Conservation (phyloP, 352 stramenopile species). For the Pythium myriotylum region DNA sequence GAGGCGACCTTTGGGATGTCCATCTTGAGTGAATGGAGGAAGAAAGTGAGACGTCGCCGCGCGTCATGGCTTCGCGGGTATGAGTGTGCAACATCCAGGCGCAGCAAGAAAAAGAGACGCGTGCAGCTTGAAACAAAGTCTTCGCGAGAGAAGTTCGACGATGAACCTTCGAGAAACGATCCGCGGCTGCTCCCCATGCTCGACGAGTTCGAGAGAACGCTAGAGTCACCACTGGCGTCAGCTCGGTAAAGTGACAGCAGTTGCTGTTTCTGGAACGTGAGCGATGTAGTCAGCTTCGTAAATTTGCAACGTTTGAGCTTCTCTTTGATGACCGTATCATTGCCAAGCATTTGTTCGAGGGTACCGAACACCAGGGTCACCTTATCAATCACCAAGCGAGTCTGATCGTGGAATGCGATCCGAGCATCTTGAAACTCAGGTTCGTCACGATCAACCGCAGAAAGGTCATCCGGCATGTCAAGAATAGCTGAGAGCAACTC, state of each 20-base stretch:
- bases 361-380: slow-evolving; percentile 48
- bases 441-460: slow-evolving; percentile 44
- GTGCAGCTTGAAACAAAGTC: slow-evolving; percentile 80
- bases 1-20: slow-evolving; percentile 76
- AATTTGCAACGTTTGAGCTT: slow-evolving; percentile 68
- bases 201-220: slow-evolving; percentile 39
- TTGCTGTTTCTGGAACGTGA: slow-evolving; percentile 73
- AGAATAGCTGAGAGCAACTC: slow-evolving; percentile 76
- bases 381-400: slow-evolving; percentile 60
- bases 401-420: slow-evolving; percentile 72
- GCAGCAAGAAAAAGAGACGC: slow-evolving; percentile 80
- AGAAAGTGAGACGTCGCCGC: slow-evolving; percentile 87
- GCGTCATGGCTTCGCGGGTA: slow-evolving; percentile 82
- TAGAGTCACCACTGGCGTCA: slow-evolving; percentile 58
- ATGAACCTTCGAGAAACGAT: slow-evolving; percentile 27
- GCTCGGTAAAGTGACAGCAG: slow-evolving; percentile 72
- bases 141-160: slow-evolving; percentile 48
- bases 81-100: slow-evolving; percentile 64
- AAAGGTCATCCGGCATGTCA: slow-evolving; percentile 79
- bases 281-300: slow-evolving; percentile 50
- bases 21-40: slow-evolving; percentile 85
- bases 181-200: slow-evolving; percentile 19
- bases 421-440: slow-evolving; percentile 44
- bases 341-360: slow-evolving; percentile 54
- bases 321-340: slow-evolving; percentile 45